A percentile compares a stretch with the other conserved stretches of the same genome.
Conservation (phyloP, 805 yeast genomes). For the Nakazawaea ambrosiae region DNA sequence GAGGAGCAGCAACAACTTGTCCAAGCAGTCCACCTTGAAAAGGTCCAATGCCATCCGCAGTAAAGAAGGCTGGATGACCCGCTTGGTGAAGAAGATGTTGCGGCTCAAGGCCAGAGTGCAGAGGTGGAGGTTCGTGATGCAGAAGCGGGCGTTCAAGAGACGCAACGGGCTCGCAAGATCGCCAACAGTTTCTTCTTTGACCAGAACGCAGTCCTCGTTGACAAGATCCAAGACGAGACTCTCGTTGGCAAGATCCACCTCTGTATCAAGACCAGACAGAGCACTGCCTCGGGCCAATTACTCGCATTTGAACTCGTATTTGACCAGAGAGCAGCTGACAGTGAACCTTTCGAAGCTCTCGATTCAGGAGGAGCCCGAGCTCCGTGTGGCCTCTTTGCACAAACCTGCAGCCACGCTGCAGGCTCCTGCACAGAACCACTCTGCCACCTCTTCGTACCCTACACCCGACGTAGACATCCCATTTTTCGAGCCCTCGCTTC, state of each 20-base stretch:
- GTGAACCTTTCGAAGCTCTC: slow-evolving; percentile 3
- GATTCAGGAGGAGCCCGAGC: not conserved
- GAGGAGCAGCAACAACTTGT: too few relatives aligned
- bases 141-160: not conserved
- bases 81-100: slow-evolving; percentile 1
- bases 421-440: not conserved
- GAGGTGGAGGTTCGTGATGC: slow-evolving; percentile 7
- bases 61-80: slow-evolving; percentile 8
- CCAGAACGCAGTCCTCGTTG: not conserved
- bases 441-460: slow-evolving; percentile 4
- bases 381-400: not conserved
- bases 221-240: not conserved
- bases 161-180: not conserved
- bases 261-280: not conserved
- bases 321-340: slow-evolving; percentile 1
- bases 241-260: not conserved
- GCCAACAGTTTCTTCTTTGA: too few relatives aligned
- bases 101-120: slow-evolving; percentile 1
- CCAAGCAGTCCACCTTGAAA: slow-evolving; percentile 6
- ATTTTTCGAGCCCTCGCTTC: not conserved
- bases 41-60: slow-evolving; percentile 10
- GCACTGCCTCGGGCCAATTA: not conserved
- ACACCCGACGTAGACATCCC: slow-evolving; percentile 3
- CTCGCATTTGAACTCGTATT: not conserved
- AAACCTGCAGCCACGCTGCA: not conserved